Conservation (phyloP, 2,329 filamentous ascomycete genomes). For the Hypoxylon sp. region DNA sequence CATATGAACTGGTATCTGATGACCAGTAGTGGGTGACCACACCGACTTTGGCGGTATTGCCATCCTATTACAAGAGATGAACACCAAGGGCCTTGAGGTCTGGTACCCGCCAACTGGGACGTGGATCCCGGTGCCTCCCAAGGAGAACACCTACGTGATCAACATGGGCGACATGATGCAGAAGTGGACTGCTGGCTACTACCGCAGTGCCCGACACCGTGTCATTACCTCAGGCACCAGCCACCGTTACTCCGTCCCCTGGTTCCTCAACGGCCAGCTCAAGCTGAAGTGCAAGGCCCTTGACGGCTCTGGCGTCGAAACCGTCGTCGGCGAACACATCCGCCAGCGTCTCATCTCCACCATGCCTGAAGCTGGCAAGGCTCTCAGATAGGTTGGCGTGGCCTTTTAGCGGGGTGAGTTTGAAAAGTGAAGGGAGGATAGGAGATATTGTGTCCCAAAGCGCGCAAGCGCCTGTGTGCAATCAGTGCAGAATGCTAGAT, state of each 20-base stretch:
- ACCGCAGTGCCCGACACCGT: conserved; percentile 51
- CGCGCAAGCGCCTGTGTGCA: conserved; percentile 15
- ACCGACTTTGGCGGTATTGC: conserved; percentile 51
- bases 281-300: conserved; percentile 40
- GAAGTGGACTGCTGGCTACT: conserved; percentile 50
- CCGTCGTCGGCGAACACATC: conserved; percentile 44
- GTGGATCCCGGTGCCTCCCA: conserved; percentile 51
- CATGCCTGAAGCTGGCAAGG: conserved; percentile 39
- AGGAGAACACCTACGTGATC: conserved; percentile 53
- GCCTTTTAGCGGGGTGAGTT: not conserved
- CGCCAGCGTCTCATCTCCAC: conserved; percentile 42
- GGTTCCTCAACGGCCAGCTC: conserved; percentile 49
- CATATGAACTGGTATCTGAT: conserved; percentile 14
- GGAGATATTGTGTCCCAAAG: not conserved
- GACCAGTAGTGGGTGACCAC: conserved; percentile 46
- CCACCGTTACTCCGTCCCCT: conserved; percentile 48
- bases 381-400: conserved; percentile 18
- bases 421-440: not conserved
- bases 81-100: conserved; percentile 49
- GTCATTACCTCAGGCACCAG: conserved; percentile 47
- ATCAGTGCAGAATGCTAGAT: conserved; percentile 17
- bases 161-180: conserved; percentile 56
- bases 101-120: conserved; percentile 45
- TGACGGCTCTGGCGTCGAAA: conserved; percentile 45
- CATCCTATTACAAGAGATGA: conserved; percentile 50